Conservation (phyloP, 352 stramenopile genomes). For the Globisporangium nunn region DNA sequence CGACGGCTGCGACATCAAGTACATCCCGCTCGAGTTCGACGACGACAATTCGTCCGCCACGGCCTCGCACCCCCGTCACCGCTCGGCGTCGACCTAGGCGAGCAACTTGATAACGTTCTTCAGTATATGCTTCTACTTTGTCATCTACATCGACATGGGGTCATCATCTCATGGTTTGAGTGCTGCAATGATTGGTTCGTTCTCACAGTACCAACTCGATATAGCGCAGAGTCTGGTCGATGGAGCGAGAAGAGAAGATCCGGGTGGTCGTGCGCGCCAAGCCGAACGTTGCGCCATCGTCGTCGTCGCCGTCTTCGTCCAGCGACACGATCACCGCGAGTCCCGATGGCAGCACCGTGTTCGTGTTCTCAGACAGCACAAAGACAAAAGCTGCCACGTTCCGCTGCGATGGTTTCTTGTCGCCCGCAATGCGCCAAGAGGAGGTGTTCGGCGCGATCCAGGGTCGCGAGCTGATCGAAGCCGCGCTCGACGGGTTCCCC, state of each 20-base stretch:
- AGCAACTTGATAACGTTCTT: neutral
- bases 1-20: slow-evolving; percentile 80
- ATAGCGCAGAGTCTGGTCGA: slow-evolving; percentile 1
- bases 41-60: slow-evolving; percentile 10
- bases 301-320: neutral
- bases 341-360: slow-evolving; percentile 31
- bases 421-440: slow-evolving; percentile 27
- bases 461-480: slow-evolving; percentile 33
- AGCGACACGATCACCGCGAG: slow-evolving; percentile 27
- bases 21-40: slow-evolving; percentile 63
- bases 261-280: slow-evolving; percentile 58
- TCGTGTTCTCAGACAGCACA: slow-evolving; percentile 32
- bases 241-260: slow-evolving; percentile 62
- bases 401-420: slow-evolving; percentile 53
- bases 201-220: no score
- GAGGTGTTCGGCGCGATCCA: slow-evolving; percentile 49
- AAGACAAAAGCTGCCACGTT: slow-evolving; percentile 40
- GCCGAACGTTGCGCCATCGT: slow-evolving; percentile 13
- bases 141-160: no score
- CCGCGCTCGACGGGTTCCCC: slow-evolving; percentile 53
- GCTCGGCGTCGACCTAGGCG: slow-evolving; percentile 1
- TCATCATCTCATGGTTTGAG: no score
- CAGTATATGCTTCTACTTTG: no score
- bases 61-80: neutral
- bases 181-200: no score